A percentile compares a stretch with the other conserved stretches of the same genome.
Conservation (phyloP, 2,329 filamentous ascomycete genomes). For the Alternaria sp. region DNA sequence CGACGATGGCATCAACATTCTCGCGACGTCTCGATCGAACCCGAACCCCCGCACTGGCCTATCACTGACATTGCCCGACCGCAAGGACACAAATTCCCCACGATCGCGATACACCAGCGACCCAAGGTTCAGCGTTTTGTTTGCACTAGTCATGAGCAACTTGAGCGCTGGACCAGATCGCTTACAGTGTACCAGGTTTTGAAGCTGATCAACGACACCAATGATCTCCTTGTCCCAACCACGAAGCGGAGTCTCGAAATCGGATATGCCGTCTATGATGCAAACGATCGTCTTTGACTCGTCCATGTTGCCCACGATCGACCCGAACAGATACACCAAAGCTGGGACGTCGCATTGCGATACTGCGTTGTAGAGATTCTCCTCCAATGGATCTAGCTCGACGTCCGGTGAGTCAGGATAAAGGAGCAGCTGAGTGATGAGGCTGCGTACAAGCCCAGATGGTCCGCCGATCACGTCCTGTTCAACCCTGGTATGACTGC, state of each 20-base stretch:
- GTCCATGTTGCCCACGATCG: background rate
- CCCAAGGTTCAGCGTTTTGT: background rate
- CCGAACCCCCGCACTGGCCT: background rate
- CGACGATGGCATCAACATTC: background rate
- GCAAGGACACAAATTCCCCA: background rate
- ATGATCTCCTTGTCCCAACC: background rate
- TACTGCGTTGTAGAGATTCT: background rate
- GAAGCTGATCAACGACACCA: background rate
- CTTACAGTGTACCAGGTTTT: background rate
- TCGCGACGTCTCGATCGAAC: fast-evolving
- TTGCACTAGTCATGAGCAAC: background rate
- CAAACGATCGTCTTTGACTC: background rate
- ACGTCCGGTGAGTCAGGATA: background rate
- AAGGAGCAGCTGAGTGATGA: background rate
- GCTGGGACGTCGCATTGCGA: background rate
- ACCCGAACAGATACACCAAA: background rate
- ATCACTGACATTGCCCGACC: background rate
- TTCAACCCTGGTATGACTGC: background rate
- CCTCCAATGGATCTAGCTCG: background rate
- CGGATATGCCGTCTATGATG: background rate
- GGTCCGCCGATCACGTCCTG: background rate
- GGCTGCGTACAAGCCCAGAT: background rate
- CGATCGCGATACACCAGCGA: background rate
- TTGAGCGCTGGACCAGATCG: background rate
- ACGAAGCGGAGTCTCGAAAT: background rate